Evolutionary conservation across 371 early-diverging fungal genomes (phyloP).

Genomic region (Syncephalastrum monosporum): DNA sequence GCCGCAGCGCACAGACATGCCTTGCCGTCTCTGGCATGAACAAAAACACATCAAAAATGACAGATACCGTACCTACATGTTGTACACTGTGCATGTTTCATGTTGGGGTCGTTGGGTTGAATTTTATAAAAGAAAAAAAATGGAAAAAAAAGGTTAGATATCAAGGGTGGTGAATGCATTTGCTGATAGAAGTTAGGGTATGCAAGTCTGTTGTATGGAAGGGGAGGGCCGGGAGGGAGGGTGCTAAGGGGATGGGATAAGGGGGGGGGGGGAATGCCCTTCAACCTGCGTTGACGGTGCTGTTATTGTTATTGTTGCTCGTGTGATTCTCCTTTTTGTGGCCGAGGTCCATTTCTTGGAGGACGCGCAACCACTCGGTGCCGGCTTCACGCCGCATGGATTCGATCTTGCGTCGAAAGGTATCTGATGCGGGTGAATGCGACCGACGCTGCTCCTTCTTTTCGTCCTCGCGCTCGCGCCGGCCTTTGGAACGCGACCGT

Average conservation of each 20-base stretch:
- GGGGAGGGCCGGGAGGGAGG: too few species aligned
- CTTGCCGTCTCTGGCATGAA: too few species aligned
- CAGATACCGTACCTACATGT: too few species aligned
- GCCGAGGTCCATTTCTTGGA: constrained; percentile 56
- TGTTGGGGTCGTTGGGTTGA: background rate
- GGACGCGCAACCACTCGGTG: constrained; percentile 60
- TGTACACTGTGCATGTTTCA: background rate
- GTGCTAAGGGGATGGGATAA: too few species aligned
- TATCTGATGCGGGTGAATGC: constrained; percentile 18
- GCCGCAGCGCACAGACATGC: too few species aligned
- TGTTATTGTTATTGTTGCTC: constrained; percentile 3
- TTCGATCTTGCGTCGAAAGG: constrained; percentile 54
- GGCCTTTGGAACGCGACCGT: constrained; percentile 24
- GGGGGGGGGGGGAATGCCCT: too few species aligned
- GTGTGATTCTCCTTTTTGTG: constrained; percentile 10
- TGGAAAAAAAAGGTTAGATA: constrained; percentile 1
- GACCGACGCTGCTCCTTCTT: constrained; percentile 17
- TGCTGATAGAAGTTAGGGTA: too few species aligned
- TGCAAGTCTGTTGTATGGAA: too few species aligned
- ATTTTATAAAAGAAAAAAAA: constrained; percentile 2
- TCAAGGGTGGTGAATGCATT: background rate
- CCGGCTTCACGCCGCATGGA: constrained; percentile 65
- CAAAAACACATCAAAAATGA: too few species aligned
- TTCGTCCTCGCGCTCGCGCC: constrained; percentile 23
- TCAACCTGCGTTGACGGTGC: background rate